Evolutionary conservation across 345 rosid species (phyloP), one percentile per base, ranked within the genome.

Genomic region (Gossypium stocksii): DNA sequence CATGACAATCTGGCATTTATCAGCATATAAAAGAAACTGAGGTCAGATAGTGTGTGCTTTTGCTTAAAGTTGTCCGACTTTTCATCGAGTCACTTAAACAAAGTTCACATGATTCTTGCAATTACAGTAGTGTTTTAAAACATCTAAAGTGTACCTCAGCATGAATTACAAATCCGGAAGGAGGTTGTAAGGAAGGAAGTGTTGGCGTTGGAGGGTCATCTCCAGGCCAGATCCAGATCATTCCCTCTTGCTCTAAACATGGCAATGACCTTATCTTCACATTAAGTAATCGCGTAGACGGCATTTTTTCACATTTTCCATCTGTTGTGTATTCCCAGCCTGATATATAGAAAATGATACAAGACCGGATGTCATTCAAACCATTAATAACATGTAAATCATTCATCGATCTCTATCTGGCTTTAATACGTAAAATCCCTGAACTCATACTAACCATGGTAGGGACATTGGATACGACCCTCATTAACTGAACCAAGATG

Each of bases 191-290:
- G 22, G 89, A 91, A 75, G 98, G 99, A 66, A 91, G 78, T 11
- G 68, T 86, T 51, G 97, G 84, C 45, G 88, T 79, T 14, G 98
- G 99, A 46, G 98, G 89, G 43, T 90, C 99, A 70, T 81, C 77
- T 0, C 99, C 98, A 2, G 99, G 99, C 99, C 99, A 95, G 77
- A 92, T 81, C 99, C 96, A 95, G 80, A 92, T 89, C 96, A 95
- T 89, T 46, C 99, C 99, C 62, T 95, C 98, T 84, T 92, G 87
- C 80, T 95, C 98, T 61, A 88, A 85, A 79, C 99, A 95, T 27
- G 98, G 91, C 78, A 95, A 63, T 9, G 99, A 89, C 54, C 84
- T 91, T 74, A 92, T 81, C 79, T 86, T 91, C 77, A 89, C 94
- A 69, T 91, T 79, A 17, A 86, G 75, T 62, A 95, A 74, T 74